Evolutionary conservation across 1,284 basidiomycete species (phyloP).

Genomic region (Erythrobasidium hasegawianum): DNA sequence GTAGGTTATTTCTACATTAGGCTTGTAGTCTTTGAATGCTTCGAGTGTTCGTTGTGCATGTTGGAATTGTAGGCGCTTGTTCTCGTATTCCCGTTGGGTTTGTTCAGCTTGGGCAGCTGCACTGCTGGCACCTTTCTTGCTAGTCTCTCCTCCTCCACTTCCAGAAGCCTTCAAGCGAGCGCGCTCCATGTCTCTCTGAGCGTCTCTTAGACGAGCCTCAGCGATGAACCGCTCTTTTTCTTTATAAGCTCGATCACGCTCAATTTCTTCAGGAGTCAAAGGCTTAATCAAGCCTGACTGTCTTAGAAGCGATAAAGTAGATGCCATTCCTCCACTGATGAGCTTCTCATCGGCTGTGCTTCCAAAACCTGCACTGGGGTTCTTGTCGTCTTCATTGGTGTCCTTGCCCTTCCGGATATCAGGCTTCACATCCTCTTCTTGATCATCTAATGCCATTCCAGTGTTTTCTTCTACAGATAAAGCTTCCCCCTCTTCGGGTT

Average conservation of each 20-base stretch:
- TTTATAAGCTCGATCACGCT: slow-evolving; percentile 75
- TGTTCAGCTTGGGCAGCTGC: slow-evolving; percentile 74
- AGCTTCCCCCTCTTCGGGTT: slow-evolving; percentile 54
- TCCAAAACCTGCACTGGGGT: slow-evolving; percentile 16
- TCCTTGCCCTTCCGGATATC: slow-evolving; percentile 9
- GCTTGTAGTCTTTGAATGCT: slow-evolving; percentile 88
- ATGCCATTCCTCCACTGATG: slow-evolving; percentile 75
- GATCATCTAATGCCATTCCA: slow-evolving; percentile 32
- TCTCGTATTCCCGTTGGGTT: slow-evolving; percentile 89
- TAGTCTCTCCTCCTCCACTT: slow-evolving; percentile 51
- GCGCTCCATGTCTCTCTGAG: slow-evolving; percentile 66
- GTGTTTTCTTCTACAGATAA: slow-evolving; percentile 43
- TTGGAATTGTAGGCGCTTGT: slow-evolving; percentile 81
- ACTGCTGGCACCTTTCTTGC: slow-evolving; percentile 52
- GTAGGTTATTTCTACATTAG: slow-evolving; percentile 93
- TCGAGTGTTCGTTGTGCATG: slow-evolving; percentile 81
- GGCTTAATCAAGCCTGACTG: slow-evolving; percentile 80
- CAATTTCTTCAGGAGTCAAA: slow-evolving; percentile 62
- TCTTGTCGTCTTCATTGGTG: slow-evolving; percentile 2
- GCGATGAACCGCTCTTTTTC: slow-evolving; percentile 88
- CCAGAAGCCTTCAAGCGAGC: slow-evolving; percentile 44
- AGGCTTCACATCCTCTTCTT: slow-evolving; percentile 27
- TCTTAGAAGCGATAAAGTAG: slow-evolving; percentile 79
- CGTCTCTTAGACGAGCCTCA: slow-evolving; percentile 69
- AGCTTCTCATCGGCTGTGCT: slow-evolving; percentile 66